Evolutionary conservation across 345 rosid species (phyloP).

Genomic region (Ceriops decandra): DNA sequence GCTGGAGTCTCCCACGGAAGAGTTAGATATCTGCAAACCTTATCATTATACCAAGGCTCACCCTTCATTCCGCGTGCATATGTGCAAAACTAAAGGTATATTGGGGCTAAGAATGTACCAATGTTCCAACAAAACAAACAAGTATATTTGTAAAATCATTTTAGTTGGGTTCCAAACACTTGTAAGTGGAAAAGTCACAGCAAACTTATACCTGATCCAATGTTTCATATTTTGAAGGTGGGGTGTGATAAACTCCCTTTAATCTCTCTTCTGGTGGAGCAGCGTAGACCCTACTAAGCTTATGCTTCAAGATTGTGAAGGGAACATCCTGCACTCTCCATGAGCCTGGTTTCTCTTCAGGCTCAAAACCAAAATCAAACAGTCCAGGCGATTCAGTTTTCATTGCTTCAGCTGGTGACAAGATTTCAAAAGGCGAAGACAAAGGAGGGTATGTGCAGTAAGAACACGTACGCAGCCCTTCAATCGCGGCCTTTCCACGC

Average conservation of each 20-base stretch:
- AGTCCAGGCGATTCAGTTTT: conserved; percentile 61
- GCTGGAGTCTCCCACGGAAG: too few species aligned
- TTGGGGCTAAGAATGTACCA: too few species aligned
- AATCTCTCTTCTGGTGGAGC: conserved; percentile 74
- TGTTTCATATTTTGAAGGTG: conserved; percentile 84
- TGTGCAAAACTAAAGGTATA: too few species aligned
- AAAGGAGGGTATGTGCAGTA: conserved; percentile 68
- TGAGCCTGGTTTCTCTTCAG: conserved; percentile 53
- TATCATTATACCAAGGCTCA: too few species aligned
- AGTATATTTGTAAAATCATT: too few species aligned
- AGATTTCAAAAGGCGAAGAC: conserved; percentile 66
- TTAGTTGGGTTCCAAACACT: too few species aligned
- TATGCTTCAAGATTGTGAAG: conserved; percentile 50
- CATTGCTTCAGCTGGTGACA: conserved; percentile 82
- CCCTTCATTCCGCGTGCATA: too few species aligned
- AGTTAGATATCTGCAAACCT: too few species aligned
- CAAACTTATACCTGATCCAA: conserved; percentile 65
- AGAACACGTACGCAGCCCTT: conserved; percentile 60
- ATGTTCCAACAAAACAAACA: too few species aligned
- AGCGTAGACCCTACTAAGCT: conserved; percentile 70
- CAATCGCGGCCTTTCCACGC: conserved; percentile 52
- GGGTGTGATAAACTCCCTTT: conserved; percentile 56
- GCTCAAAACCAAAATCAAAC: conserved; percentile 46
- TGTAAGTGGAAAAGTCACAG: not conserved
- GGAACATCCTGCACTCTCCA: conserved; percentile 68